Percentiles rank a stretch among this genome's conserved stretches.
These are phyloP conservation scores for Xylariaceae sp. DNA, from an alignment of 2,329 filamentous ascomycete species.

Conservation along the genomic window DNA sequence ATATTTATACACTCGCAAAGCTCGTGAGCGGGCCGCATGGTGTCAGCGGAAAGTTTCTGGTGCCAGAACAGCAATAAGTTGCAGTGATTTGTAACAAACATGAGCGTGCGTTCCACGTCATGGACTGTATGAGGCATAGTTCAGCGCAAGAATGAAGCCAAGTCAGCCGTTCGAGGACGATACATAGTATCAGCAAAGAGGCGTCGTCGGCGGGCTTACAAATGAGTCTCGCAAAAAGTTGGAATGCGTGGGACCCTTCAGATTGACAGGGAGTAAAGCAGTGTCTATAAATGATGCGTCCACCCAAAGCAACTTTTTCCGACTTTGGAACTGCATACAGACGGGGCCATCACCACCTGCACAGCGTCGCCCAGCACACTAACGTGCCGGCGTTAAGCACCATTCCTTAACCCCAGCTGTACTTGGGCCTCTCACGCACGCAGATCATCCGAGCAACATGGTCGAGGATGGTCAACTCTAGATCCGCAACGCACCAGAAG, in stretches of 20 bases:
- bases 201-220: no score
- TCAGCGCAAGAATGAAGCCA: no score
- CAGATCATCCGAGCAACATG: not conserved
- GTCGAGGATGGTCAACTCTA: not conserved
- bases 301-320: conserved; percentile 16
- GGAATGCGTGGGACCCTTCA: not conserved
- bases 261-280: not conserved
- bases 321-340: not conserved
- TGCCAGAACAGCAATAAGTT: no score
- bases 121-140: no score
- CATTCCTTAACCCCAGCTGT: not conserved
- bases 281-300: not conserved
- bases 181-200: no score
- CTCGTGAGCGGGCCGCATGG: no score
- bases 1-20: no score
- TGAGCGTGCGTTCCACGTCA: no score
- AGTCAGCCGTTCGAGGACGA: no score
- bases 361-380: not conserved
- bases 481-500: no score
- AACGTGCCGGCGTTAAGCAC: conserved; percentile 1
- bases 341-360: not conserved
- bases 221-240: not conserved
- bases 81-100: no score
- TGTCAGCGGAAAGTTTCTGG: no score
- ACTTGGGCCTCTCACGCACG: not conserved